These are phyloP conservation scores for Phytophthora tentaculata DNA, from an alignment of 352 stramenopile genomes.

Conservation along the genomic window DNA sequence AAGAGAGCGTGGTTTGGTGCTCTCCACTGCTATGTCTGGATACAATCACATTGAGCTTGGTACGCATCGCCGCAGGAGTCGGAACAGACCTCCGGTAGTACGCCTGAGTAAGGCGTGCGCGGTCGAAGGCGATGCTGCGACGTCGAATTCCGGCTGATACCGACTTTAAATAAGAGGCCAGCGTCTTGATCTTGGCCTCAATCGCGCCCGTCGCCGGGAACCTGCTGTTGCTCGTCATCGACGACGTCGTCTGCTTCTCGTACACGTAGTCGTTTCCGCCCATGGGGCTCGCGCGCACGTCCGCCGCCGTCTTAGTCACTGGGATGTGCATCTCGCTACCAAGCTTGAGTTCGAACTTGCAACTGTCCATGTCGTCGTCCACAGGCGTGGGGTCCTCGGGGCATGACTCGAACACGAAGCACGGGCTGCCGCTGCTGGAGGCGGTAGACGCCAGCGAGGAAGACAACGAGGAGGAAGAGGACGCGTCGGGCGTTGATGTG, in stretches of 20 bases:
- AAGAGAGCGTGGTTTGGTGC: constrained; percentile 53
- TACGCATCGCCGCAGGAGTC: constrained; percentile 37
- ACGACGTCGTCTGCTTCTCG: constrained; percentile 30
- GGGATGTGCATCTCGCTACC: constrained; percentile 37
- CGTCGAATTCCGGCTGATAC: constrained; percentile 46
- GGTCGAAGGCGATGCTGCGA: constrained; percentile 43
- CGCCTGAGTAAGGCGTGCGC: constrained; percentile 46
- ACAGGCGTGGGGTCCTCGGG: constrained; percentile 33
- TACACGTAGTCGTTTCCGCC: constrained; percentile 31
- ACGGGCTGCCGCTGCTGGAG: constrained; percentile 19
- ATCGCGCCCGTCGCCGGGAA: constrained; percentile 21
- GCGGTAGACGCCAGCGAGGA: constrained; percentile 15
- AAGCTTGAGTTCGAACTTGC: constrained; percentile 52
- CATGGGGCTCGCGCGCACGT: constrained; percentile 33
- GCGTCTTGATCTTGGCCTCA: constrained; percentile 49
- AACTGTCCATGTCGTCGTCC: constrained; percentile 34
- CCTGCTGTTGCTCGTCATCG: constrained; percentile 17
- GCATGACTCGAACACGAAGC: constrained; percentile 26
- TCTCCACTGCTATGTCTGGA: constrained; percentile 51
- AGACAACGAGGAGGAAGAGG: constrained; percentile 9
- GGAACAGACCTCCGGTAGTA: constrained; percentile 55
- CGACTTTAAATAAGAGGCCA: constrained; percentile 55
- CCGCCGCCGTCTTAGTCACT: constrained; percentile 29
- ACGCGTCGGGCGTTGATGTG: constrained; percentile 11
- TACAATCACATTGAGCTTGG: constrained; percentile 55